Evolutionary conservation across 2,329 filamentous ascomycete genomes (phyloP), one percentile per base, ranked within the genome.

Genomic region (Drechslerella dactyloides): DNA sequence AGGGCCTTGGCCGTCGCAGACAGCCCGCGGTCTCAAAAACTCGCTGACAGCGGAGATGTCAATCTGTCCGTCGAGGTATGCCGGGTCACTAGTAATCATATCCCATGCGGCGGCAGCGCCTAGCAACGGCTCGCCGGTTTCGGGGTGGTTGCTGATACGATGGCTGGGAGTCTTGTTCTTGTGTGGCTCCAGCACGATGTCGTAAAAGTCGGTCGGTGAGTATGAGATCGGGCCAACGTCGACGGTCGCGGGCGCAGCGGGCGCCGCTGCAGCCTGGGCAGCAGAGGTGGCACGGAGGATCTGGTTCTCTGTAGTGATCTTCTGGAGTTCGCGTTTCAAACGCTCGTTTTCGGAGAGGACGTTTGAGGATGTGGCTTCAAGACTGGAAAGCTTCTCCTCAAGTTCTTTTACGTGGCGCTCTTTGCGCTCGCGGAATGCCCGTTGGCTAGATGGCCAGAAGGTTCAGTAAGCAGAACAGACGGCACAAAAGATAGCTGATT

Each of bases 391-490:
- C 79, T 96, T 94, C 65, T 87, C 86, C 80, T 97, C 93, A 23
- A 97, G 87, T 73, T 97, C 92, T 79, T 93, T 93, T 74, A 97
- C 92, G 78, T 96, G 93, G 66, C 88, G 89, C 79, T 97, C 93
- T 80, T 97, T 97, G 76, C 93, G 89, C 80, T 97, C 93, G 72
- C 93, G 91, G 80, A 97, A 97, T 33, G 94, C 93, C 76, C 93
- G 89, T 84, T 97, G 94, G 53, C 93, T 97, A 13, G 13, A 44
- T 48, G 24, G 50, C 51, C 17, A 42, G 10, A 40, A 51, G 50
- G n/a, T 46, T 73, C 63, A 73, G 62, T 40, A 57, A 50, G 55
- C 37, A 30, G 23, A 51, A n/a, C n/a, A n/a, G n/a, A n/a, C n/a
- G n/a, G n/a, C n/a, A n/a, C n/a, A n/a, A n/a, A n/a, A n/a, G n/a